A percentile compares a stretch with the other conserved stretches of the same genome.
Conservation (phyloP, 805 yeast species). For the Zygosaccharomyces bailii region DNA sequence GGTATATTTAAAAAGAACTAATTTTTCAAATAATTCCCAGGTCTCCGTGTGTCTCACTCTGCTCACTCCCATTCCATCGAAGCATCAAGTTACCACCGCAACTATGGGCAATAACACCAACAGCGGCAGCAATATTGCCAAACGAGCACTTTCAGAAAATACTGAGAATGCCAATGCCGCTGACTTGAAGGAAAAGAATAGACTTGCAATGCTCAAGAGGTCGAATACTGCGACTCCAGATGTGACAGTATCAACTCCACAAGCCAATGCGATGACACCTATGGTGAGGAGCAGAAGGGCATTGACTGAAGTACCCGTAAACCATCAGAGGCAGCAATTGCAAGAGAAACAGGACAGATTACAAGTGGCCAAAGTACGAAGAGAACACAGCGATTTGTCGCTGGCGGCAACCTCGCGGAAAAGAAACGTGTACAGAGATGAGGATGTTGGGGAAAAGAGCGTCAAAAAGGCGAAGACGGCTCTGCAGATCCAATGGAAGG, state of each 20-base stretch:
- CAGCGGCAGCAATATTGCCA: constrained; percentile 4
- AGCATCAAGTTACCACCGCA: background rate
- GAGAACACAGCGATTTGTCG: constrained; percentile 20
- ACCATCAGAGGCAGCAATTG: constrained; percentile 6
- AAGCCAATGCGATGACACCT: constrained; percentile 9
- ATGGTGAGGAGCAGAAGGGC: constrained; percentile 16
- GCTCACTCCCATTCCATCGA: background rate
- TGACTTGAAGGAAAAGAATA: constrained; percentile 4
- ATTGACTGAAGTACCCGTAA: constrained; percentile 17
- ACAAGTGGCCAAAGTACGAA: constrained; percentile 17
- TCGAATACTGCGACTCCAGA: constrained; percentile 3
- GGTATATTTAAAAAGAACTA: constrained; percentile 8
- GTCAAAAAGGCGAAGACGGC: constrained; percentile 40
- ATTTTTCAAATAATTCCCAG: background rate
- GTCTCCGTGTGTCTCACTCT: background rate
- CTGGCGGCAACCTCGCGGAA: constrained; percentile 17
- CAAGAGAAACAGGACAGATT: constrained; percentile 4
- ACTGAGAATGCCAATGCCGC: constrained; percentile 1
- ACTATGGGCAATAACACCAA: constrained; percentile 6
- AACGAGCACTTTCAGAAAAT: background rate
- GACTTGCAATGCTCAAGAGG: constrained; percentile 2
- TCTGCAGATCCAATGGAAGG: constrained; percentile 34
- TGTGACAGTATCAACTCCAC: background rate
- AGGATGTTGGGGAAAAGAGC: constrained; percentile 19
- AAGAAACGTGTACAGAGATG: constrained; percentile 24